phyloP scores from a whole-genome alignment of 495 filamentous ascomycete species.

The Aspergillus saccharolyticus region DNA sequence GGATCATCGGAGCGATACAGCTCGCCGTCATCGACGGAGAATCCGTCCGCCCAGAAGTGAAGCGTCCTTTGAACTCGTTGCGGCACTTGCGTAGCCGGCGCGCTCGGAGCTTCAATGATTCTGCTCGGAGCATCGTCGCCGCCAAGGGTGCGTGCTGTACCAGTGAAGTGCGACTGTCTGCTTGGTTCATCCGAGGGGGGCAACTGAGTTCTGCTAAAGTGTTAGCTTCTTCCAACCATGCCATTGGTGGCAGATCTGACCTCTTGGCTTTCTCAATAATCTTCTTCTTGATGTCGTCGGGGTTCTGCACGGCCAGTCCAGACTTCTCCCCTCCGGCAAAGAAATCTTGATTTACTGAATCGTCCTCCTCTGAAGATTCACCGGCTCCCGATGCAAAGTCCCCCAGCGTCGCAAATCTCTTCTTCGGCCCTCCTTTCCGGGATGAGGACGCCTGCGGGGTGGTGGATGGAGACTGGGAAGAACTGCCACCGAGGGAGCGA shows the following conservation, averaged over 20 bases:
- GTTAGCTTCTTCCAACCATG: conserved; percentile 3
- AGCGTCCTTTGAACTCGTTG: conserved; percentile 62
- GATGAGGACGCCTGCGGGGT: conserved; percentile 28
- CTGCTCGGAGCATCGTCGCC: conserved; percentile 80
- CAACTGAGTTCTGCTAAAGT: conserved; percentile 48
- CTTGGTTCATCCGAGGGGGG: conserved; percentile 55
- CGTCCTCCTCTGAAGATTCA: conserved; percentile 58
- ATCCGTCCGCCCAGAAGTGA: conserved; percentile 91
- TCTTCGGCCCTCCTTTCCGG: conserved; percentile 34
- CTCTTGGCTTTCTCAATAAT: conserved; percentile 77
- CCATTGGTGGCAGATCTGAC: conserved; percentile 41
- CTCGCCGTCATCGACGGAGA: conserved; percentile 92
- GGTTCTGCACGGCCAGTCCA: conserved; percentile 90
- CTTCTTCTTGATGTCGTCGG: conserved; percentile 65
- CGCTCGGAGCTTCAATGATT: conserved; percentile 60
- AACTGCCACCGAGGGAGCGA: conserved; percentile 32
- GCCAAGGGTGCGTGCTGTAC: conserved; percentile 79
- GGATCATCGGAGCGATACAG: conserved; percentile 87
- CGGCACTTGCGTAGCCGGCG: conserved; percentile 35
- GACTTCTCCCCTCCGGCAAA: conserved; percentile 97
- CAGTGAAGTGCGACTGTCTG: conserved; percentile 62
- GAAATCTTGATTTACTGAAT: conserved; percentile 66
- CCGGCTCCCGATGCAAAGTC: conserved; percentile 48
- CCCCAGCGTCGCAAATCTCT: conserved; percentile 54
- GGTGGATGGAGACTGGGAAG: conserved; percentile 30